Conservation (phyloP, 2,329 filamentous ascomycete species). For the Sclerotinia minor region DNA sequence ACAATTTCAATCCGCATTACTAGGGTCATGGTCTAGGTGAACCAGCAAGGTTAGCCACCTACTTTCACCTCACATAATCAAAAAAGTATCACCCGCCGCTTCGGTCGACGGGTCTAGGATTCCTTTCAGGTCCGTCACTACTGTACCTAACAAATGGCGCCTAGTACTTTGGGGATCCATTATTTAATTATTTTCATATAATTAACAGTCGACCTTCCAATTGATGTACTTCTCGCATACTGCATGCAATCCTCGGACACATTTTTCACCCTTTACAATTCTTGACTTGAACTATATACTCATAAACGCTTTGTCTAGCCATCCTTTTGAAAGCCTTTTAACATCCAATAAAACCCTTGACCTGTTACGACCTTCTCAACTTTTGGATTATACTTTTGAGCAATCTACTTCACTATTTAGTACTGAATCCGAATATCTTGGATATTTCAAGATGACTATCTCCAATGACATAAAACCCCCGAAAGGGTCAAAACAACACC, state of each 20-base stretch:
- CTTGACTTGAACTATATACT: background rate
- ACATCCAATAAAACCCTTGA: background rate
- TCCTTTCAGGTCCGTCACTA: constrained; percentile 1
- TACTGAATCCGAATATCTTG: background rate
- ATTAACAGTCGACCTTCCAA: constrained; percentile 3
- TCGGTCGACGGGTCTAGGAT: constrained; percentile 7
- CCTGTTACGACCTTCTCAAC: background rate
- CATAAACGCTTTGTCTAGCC: background rate
- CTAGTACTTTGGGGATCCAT: background rate
- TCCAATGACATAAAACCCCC: background rate
- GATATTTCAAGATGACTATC: constrained; percentile 1
- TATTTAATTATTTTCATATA: constrained; percentile 17
- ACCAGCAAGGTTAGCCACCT: background rate
- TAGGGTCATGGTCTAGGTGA: constrained; percentile 2
- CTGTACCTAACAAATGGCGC: background rate
- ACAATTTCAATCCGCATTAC: background rate
- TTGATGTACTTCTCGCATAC: background rate
- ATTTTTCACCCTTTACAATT: background rate
- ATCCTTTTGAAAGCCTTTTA: background rate
- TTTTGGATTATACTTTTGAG: background rate
- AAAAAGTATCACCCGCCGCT: constrained; percentile 9
- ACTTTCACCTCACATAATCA: constrained; percentile 13
- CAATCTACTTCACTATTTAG: background rate
- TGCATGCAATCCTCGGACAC: background rate
- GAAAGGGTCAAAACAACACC: background rate